Base-by-base conservation (phyloP, 805 yeast genomes). In the Cyberlindnera mississippiensis region DNA sequence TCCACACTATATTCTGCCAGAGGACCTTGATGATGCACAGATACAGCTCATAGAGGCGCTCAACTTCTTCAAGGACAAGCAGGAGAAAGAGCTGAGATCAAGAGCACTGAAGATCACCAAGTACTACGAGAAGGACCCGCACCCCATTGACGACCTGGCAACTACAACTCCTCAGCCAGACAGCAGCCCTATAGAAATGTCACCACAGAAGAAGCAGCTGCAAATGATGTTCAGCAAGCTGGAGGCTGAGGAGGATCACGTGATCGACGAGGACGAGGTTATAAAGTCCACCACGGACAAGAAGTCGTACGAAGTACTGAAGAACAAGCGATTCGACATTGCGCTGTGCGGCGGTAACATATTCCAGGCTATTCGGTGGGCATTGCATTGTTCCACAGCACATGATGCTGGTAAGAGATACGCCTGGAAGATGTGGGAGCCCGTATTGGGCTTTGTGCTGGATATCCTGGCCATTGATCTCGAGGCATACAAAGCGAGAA, bases 351-450 rank as follows among this genome's bases (percentile, higher is more conserved):
- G 41, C 4, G 50, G 47, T 4, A 49, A 37, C 14, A 48, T 60
- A 2, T 57, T 66, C 62, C 41, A 40, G 5, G 62, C 56, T 2
- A 50, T 60, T 12, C 35, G 49, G 27, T 63, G 66, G 67, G 61
- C 57, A 0, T 42, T 63, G 22, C 51, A 52, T 20, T 59, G 64
- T 35, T 51, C 63, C 2, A 37, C 46, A n/a, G 45, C 51, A 0
- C 42, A 40, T 8, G 41, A 47, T 5, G 29, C 38, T 3, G 33
- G 40, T 0, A 41, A 41, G 22, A 42, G 33, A 13, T 45, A 44
- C 32, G 45, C 47, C 13, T 53, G 52, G 53, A 34, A 47, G 26
- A 50, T 50, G 41, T 56, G 60, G 61, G 22, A 38, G n/a, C 49
- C 50, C 9, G 27, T 55, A 2, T 22, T 56, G 8, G 24, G 14